Base-by-base conservation (phyloP, 352 stramenopile genomes). In the Pythium periplocum region DNA sequence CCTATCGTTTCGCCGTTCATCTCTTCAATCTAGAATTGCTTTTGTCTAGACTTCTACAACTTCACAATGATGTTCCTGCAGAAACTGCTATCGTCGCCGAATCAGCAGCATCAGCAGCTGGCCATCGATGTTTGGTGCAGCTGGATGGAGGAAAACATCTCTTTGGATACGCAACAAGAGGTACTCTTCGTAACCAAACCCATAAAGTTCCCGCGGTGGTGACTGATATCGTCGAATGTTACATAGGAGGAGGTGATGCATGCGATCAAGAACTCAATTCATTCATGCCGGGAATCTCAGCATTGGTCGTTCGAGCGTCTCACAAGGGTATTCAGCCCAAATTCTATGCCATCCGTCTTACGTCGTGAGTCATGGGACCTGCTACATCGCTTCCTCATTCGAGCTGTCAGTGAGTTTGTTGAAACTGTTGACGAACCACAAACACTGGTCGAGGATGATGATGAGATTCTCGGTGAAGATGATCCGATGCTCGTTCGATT, bases 51-150 rank as follows among this genome's bases (percentile, higher is more conserved):
- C 50, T 73, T 91, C 32, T 90, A 84, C 58, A 80, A 77, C 36
- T 90, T 90, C 62, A 34, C 84, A n/a, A 90, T 93, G 80, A 56
- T 93, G 34, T 81, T 91, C 51, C 56, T 91, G 48, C 68, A 78
- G 2, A 93, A 93, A n/a, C 59, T 88, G 4, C 48, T 93, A 10
- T 87, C 78, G 7, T 74, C 72, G 26, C 56, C 69, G 1, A 73
- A 79, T 41, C 51, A 41, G 10, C 26, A 45, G 3, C 66, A 89
- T 44, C 73, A 85, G 53, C 56, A 73, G 26, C 83, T 88, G 42
- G 77, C 77, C 31, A 68, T 93, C 35, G 67, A 83, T 9, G 60
- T 90, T 37, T 91, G 80, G 83, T 90, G 83, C 56, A 64, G 62
- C 34, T 88, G 79, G 71, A 44, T 93, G 17, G 65, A 87, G 10